These are phyloP conservation scores for Rubus idaeus DNA, from an alignment of 306 rosid species.

Conservation along the genomic window DNA sequence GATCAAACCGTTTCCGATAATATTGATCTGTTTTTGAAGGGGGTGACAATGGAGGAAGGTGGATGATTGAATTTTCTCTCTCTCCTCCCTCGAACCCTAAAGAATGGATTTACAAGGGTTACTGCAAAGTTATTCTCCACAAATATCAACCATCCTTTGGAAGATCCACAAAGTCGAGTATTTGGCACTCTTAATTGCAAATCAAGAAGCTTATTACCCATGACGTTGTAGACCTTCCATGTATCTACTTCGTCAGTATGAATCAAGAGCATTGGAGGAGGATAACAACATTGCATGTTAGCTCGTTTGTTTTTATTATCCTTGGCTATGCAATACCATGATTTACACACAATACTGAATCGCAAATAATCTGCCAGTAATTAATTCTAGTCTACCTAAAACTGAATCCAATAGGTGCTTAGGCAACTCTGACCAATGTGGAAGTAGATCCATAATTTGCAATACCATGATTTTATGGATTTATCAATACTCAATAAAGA, in stretches of 20 bases:
- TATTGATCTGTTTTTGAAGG: neutral
- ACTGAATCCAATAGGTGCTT: neutral
- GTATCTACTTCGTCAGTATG: neutral
- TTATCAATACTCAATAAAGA: no score
- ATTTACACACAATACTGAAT: neutral
- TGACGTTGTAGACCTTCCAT: neutral
- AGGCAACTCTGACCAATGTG: neutral
- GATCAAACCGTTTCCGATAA: neutral
- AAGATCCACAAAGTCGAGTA: neutral
- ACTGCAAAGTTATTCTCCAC: neutral
- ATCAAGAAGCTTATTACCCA: neutral
- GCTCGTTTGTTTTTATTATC: neutral
- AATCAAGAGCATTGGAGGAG: neutral
- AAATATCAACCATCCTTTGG: slow-evolving; percentile 7
- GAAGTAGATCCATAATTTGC: no score
- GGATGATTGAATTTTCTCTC: neutral
- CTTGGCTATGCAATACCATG: neutral
- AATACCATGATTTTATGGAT: no score
- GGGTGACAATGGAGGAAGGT: neutral
- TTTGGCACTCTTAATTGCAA: neutral
- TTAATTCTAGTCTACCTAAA: neutral
- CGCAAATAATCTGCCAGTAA: neutral
- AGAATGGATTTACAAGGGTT: neutral
- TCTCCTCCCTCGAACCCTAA: neutral
- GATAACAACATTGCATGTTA: neutral